A percentile compares a stretch with the other conserved stretches of the same genome.
Evolutionary conservation across 441 rosid species (phyloP).

Genomic region (Bocquillonia castaneifolia): DNA sequence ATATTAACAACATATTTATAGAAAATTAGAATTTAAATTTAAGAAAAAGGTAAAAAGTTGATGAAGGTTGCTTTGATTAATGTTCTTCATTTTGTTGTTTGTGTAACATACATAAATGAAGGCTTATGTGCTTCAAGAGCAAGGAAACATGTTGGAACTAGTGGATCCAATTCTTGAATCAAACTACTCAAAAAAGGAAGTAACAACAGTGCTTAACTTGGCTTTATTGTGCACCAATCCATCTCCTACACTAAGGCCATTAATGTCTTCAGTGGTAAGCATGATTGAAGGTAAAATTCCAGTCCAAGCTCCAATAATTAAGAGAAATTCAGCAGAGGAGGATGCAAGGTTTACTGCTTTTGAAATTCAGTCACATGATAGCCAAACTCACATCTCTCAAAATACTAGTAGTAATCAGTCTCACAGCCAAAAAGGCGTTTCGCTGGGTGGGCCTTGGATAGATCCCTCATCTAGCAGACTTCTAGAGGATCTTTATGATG

Average conservation of each 20-base stretch:
- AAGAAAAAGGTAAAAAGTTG: too few species aligned
- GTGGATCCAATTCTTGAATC: constrained; percentile 51
- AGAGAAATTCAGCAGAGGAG: constrained; percentile 31
- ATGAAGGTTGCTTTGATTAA: background rate
- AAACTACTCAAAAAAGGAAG: constrained; percentile 41
- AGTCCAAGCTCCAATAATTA: constrained; percentile 53
- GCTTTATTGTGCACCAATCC: constrained; percentile 60
- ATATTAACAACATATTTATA: background rate
- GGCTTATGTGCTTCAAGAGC: constrained; percentile 54
- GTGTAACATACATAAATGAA: background rate
- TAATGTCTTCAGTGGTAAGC: constrained; percentile 62
- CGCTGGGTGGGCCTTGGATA: constrained; percentile 33
- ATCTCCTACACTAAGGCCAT: constrained; percentile 59
- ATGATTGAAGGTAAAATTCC: constrained; percentile 56
- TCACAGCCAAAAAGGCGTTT: constrained; percentile 22
- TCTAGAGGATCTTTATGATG: constrained; percentile 21
- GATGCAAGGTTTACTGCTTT: constrained; percentile 50
- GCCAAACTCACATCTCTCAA: constrained; percentile 28
- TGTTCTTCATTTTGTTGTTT: background rate
- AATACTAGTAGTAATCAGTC: constrained; percentile 14
- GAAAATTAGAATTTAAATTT: background rate
- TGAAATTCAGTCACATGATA: constrained; percentile 35
- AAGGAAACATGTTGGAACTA: constrained; percentile 45
- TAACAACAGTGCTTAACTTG: constrained; percentile 44
- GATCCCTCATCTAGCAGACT: constrained; percentile 33